Evolutionary conservation across 78 protist species (phyloP).

Genomic region (Cavenderia fasciculata): DNA sequence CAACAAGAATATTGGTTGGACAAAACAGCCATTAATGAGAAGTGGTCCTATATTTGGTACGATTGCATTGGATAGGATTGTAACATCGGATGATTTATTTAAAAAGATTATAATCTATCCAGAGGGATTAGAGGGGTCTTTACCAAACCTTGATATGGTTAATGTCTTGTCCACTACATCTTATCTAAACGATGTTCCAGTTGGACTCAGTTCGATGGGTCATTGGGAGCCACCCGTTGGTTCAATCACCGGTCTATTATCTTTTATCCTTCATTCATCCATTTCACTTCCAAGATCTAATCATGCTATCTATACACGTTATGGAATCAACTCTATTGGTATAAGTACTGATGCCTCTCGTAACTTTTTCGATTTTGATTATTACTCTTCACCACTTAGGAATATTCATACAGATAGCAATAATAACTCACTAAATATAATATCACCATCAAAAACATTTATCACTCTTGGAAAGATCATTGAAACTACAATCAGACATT

Average conservation of each 20-base stretch:
- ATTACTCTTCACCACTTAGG: slow-evolving; percentile 52
- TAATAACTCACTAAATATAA: slow-evolving; percentile 3
- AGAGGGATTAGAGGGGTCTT: slow-evolving; percentile 44
- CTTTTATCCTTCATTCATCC: slow-evolving; percentile 48
- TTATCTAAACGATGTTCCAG: slow-evolving; percentile 61
- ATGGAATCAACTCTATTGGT: slow-evolving; percentile 74
- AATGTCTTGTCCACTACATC: slow-evolving; percentile 55
- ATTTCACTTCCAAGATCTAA: slow-evolving; percentile 65
- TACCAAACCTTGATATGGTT: slow-evolving; percentile 50
- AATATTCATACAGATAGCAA: too few relatives aligned
- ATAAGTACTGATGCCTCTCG: slow-evolving; percentile 49
- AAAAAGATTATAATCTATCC: slow-evolving; percentile 54
- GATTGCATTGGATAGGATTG: slow-evolving; percentile 60
- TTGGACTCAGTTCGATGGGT: slow-evolving; percentile 37
- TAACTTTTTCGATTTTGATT: slow-evolving; percentile 54
- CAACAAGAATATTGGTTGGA: slow-evolving; percentile 15
- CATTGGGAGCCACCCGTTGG: slow-evolving; percentile 26
- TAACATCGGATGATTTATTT: slow-evolving; percentile 12
- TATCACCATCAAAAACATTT: background rate
- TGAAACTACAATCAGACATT: slow-evolving; percentile 54
- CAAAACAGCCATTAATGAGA: background rate
- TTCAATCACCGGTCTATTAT: slow-evolving; percentile 31
- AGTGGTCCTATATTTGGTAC: slow-evolving; percentile 62
- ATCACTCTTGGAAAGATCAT: slow-evolving; percentile 54
- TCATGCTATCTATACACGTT: slow-evolving; percentile 57